Base-by-base conservation (phyloP, 116 monocot genomes). In the Papilionanthe hybrid region DNA sequence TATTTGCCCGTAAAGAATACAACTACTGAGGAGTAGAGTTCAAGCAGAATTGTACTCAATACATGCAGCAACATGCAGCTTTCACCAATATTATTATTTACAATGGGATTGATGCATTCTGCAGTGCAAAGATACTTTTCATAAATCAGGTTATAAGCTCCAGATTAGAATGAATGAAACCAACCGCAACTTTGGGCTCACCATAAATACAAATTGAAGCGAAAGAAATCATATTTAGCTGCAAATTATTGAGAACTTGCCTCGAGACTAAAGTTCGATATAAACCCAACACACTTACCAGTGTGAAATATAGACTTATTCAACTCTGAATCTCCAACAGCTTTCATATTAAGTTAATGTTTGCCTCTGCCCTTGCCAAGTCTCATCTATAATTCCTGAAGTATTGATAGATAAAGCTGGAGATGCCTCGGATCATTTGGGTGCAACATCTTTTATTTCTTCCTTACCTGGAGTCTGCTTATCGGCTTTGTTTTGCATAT, bases 221-320 rank as follows among this genome's bases (percentile, higher is more conserved):
- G 10, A 23, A 23, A 55, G 1, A 42, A 55, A 73, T 25, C 41
- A 30, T 19, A 78, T 53, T 0, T 0, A 25, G 32, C 13, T 50
- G 27, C 63, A 77, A 63, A 28, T 25, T 48, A 55, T 50, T 29
- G 80, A 49, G 43, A 78, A 76, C 85, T 80, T 86, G 80, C 94
- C 87, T 88, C 85, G 53, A 94, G 79, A 79, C 87, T 89, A 77
- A 97, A 25, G 50, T 94, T 92, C 30, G 97, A 94, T 83, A 94
- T 42, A 87, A 87, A 97, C 76, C 86, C 92, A 10, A 94, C 94
- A 80, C 97, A 97, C 63, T 88, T 89, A 76, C 94, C 97, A 23
- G 79, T 81, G 78, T 94, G 94, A 44, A 65, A 78, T 41, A 78
- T n/a, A n/a, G n/a, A n/a, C n/a, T n/a, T n/a, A n/a, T n/a, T n/a